A percentile compares a stretch with the other conserved stretches of the same genome.
Evolutionary conservation across 306 rosid species (phyloP).

Genomic region (Cicer arietinum): DNA sequence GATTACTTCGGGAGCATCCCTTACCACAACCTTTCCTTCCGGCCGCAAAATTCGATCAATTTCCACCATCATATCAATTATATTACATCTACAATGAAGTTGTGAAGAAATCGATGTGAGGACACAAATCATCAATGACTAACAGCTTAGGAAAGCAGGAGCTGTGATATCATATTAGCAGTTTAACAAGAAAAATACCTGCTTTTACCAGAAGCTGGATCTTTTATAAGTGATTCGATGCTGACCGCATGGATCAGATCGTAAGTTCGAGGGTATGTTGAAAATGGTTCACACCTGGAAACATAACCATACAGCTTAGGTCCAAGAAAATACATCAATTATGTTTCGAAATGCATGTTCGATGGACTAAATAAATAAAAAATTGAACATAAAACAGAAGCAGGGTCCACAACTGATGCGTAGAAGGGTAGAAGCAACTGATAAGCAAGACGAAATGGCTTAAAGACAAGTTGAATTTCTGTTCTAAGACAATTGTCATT

Average conservation of each 20-base stretch:
- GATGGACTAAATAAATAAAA: not conserved
- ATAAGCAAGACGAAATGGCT: no score
- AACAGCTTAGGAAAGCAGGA: slow-evolving; percentile 32
- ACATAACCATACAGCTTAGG: slow-evolving; percentile 48
- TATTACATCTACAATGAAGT: slow-evolving; percentile 67
- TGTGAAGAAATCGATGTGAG: slow-evolving; percentile 23
- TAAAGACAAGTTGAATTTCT: slow-evolving; percentile 1
- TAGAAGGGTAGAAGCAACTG: no score
- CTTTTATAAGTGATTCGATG: slow-evolving; percentile 77
- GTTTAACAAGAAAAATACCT: slow-evolving; percentile 58
- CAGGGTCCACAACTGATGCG: not conserved
- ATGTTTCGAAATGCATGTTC: slow-evolving; percentile 15
- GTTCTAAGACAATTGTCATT: slow-evolving; percentile 24
- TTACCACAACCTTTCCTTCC: slow-evolving; percentile 75
- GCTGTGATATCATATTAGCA: slow-evolving; percentile 1
- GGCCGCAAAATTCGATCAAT: slow-evolving; percentile 93
- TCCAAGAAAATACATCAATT: slow-evolving; percentile 35
- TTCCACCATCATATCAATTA: slow-evolving; percentile 92
- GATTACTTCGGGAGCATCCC: slow-evolving; percentile 79
- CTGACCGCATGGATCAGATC: slow-evolving; percentile 83
- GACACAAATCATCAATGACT: not conserved
- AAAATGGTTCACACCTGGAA: slow-evolving; percentile 96
- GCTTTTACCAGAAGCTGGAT: slow-evolving; percentile 67
- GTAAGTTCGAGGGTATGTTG: slow-evolving; percentile 92
- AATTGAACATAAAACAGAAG: not conserved